Conservation (phyloP, 2,329 filamentous ascomycete genomes). For the Neopestalotiopsis sp. region DNA sequence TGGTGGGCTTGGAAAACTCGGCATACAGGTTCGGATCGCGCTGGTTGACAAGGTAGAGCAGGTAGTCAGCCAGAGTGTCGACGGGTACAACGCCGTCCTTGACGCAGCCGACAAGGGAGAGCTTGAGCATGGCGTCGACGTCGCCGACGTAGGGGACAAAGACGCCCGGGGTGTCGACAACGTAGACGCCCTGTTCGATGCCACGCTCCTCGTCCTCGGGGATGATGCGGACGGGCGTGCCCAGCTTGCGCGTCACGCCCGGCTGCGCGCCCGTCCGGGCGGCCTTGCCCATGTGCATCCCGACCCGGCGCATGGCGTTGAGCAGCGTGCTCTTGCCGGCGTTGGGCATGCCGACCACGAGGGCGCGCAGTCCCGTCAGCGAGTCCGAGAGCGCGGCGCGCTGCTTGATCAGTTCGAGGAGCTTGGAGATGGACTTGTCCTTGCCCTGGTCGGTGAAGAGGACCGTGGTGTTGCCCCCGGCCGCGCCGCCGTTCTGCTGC, state of each 20-base stretch:
- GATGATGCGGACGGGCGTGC: constrained; percentile 80
- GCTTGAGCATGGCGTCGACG: constrained; percentile 88
- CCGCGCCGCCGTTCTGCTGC: background rate
- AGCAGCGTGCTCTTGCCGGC: constrained; percentile 96
- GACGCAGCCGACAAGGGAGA: constrained; percentile 89
- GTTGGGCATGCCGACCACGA: constrained; percentile 98
- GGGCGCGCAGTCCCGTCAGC: constrained; percentile 81
- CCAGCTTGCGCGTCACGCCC: constrained; percentile 86
- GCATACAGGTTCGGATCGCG: constrained; percentile 67
- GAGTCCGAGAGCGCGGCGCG: constrained; percentile 58
- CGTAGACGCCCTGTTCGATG: constrained; percentile 71
- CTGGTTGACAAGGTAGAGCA: constrained; percentile 83
- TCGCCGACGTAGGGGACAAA: constrained; percentile 92
- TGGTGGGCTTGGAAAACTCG: constrained; percentile 73
- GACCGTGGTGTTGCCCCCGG: constrained; percentile 26
- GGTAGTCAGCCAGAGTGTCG: constrained; percentile 84
- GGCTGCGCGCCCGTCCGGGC: constrained; percentile 86
- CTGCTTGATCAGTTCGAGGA: constrained; percentile 56
- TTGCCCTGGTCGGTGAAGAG: constrained; percentile 52
- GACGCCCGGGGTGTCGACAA: constrained; percentile 92
- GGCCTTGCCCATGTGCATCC: constrained; percentile 68
- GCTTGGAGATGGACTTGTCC: constrained; percentile 37
- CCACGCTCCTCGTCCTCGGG: constrained; percentile 33
- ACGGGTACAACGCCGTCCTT: constrained; percentile 85
- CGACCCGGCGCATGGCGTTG: constrained; percentile 78